Evolutionary conservation across 164 flowering plant genomes (phyloP).

Genomic region (Hamamelis virginiana): DNA sequence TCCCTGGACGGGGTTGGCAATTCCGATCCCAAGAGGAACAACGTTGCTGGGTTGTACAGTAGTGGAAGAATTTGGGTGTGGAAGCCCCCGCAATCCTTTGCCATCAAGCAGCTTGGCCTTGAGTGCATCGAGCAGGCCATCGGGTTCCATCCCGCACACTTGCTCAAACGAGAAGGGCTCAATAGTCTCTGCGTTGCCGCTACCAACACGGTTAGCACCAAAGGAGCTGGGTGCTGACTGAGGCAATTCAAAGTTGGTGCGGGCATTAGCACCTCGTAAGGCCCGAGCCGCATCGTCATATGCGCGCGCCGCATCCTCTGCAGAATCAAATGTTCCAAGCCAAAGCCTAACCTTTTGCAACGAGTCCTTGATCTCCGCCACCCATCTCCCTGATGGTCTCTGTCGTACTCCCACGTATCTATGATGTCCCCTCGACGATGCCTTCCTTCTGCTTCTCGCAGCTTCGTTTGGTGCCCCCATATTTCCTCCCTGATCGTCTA

Average conservation of each 20-base stretch:
- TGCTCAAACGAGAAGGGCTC: slow-evolving; percentile 43
- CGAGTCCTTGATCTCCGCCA: slow-evolving; percentile 43
- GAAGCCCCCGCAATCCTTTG: slow-evolving; percentile 8
- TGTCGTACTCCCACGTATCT: slow-evolving; percentile 38
- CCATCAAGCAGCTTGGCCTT: slow-evolving; percentile 33
- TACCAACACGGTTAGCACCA: not conserved
- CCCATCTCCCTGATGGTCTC: slow-evolving; percentile 43
- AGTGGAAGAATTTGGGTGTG: not conserved
- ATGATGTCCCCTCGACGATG: slow-evolving; percentile 35
- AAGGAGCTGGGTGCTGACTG: slow-evolving; percentile 1
- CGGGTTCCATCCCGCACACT: slow-evolving; percentile 20
- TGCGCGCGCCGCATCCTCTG: slow-evolving; percentile 39
- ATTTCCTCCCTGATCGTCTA: no score
- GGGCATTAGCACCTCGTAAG: slow-evolving; percentile 38
- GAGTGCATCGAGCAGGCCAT: slow-evolving; percentile 31
- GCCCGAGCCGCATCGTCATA: slow-evolving; percentile 41
- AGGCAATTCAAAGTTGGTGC: slow-evolving; percentile 41
- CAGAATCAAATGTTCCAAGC: slow-evolving; percentile 43
- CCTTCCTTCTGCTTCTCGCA: slow-evolving; percentile 17
- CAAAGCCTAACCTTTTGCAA: slow-evolving; percentile 42
- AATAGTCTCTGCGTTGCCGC: not conserved
- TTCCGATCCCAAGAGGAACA: no score
- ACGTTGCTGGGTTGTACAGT: no score
- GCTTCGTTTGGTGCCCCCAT: no score
- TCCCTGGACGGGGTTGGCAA: no score